Conservation (phyloP, 208 protist genomes). For the Strigomonas culicis region DNA sequence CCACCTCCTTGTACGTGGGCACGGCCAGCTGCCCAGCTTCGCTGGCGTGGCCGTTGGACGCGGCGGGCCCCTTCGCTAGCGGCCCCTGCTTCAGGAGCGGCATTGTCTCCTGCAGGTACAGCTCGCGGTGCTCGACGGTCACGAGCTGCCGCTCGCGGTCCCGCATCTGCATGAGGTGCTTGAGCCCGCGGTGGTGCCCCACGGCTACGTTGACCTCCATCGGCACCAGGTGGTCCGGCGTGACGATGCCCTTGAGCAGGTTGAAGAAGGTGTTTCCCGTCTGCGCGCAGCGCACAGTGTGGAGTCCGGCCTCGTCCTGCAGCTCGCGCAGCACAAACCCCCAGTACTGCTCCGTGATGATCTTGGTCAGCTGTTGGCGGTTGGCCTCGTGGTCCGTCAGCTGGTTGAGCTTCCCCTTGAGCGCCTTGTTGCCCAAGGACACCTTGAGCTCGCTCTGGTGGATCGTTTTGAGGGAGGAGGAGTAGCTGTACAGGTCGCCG, state of each 20-base stretch:
- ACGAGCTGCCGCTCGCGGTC: constrained; percentile 33
- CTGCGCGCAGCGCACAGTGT: constrained; percentile 55
- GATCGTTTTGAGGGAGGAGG: constrained; percentile 32
- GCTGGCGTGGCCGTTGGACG: constrained; percentile 6
- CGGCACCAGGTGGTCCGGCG: constrained; percentile 55
- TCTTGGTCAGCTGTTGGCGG: constrained; percentile 33
- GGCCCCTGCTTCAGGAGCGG: constrained; percentile 24
- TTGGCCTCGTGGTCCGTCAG: constrained; percentile 43
- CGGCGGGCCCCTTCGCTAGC: constrained; percentile 9
- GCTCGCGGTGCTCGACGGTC: constrained; percentile 30
- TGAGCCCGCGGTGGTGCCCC: constrained; percentile 70
- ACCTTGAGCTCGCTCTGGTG: constrained; percentile 57
- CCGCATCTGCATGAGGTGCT: constrained; percentile 64
- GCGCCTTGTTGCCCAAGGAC: constrained; percentile 44
- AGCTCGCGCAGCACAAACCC: constrained; percentile 57
- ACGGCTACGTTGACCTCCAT: constrained; percentile 29
- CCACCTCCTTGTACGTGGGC: constrained; percentile 35
- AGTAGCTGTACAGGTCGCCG: constrained; percentile 42
- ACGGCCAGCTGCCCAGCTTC: constrained; percentile 19
- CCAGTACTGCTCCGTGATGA: constrained; percentile 47
- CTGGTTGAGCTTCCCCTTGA: constrained; percentile 27
- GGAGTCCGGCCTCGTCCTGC: constrained; percentile 68
- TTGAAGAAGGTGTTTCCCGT: constrained; percentile 59
- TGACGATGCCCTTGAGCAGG: constrained; percentile 57
- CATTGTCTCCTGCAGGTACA: constrained; percentile 56